Evolutionary conservation across 2,329 filamentous ascomycete species (phyloP), one percentile per base, ranked within the genome.

Genomic region (Cercospora sp.): DNA sequence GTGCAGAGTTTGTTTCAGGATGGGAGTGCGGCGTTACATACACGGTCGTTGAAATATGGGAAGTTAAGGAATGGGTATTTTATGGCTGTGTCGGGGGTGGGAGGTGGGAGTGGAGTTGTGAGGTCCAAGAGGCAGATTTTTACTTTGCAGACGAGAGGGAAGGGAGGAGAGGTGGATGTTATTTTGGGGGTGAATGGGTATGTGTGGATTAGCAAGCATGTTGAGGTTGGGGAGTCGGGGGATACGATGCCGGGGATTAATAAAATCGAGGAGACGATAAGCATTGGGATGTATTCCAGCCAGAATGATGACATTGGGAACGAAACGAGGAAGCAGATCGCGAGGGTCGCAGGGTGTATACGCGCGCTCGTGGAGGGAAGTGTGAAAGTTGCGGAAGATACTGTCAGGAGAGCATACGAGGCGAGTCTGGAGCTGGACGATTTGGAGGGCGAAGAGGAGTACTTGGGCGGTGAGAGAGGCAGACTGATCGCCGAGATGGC

Each of bases 11-110:
- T 99, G 64, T 92, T 93, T 79, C 86, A 89, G 67, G 94, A 98
- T 80, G 94, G 94, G 67, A 90, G 88, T 1, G 94, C 95, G 0
- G 90, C 90, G 67, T 83, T 99, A 76, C 95, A 99, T 82, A 98
- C 95, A 8, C 88, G 95, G 69, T 91, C 88, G 72, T 82, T 98
- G 76, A 94, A 94, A 78, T 99, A 98, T 81, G 95, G 95, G 55
- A 99, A 99, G 83, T 84, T 99, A 75, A 85, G 94, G 62, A 99
- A 99, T 80, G 95, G 95, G 3, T 86, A 96, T 3, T 98, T 99
- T 77, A 86, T 95, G 64, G 87, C 89, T 60, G 91, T 98, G 1
- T 87, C 87, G 7, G 94, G 94, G 0, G 90, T 90, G 0, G 94
- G 94, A 0, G 91, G 93, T 6, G 79, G 85, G 5, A 90, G 89